These are phyloP conservation scores for Cryptosporidium sp. DNA, from an alignment of 169 alveolate species.

Conservation along the genomic window DNA sequence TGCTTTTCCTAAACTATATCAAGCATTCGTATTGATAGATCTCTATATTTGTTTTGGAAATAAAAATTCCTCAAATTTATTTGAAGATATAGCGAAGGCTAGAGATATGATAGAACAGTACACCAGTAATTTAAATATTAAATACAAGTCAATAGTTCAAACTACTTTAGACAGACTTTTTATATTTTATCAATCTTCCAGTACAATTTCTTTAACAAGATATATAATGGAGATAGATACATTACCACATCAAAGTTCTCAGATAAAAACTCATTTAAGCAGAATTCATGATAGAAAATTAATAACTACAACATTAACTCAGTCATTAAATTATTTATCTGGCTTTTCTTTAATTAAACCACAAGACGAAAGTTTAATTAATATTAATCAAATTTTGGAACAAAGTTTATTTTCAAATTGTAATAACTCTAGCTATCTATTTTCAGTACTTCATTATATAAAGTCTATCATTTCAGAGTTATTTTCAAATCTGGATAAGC, in stretches of 20 bases:
- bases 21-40: constrained; percentile 12
- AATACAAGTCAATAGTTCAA: neutral
- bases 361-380: neutral
- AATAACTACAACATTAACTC: constrained; percentile 42
- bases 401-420: constrained; percentile 29
- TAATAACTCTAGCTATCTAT: constrained; percentile 8
- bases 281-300: constrained; percentile 21
- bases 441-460: constrained; percentile 43
- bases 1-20: constrained; percentile 15
- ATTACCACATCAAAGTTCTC: constrained; percentile 27
- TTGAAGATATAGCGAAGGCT: neutral
- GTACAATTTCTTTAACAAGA: constrained; percentile 25
- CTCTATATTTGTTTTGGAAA: constrained; percentile 11
- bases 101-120: neutral
- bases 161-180: constrained; percentile 10
- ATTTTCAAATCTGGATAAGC: neutral
- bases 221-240: constrained; percentile 61
- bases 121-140: neutral
- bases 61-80: neutral
- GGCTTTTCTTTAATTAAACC: constrained; percentile 17
- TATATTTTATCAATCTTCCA: constrained; percentile 28
- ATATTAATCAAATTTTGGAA: constrained; percentile 20
- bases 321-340: constrained; percentile 23
- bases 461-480: constrained; percentile 1
- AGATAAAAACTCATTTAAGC: constrained; percentile 35